phyloP scores from a whole-genome alignment of 1,139 yeast species.

The Candida anutae region DNA sequence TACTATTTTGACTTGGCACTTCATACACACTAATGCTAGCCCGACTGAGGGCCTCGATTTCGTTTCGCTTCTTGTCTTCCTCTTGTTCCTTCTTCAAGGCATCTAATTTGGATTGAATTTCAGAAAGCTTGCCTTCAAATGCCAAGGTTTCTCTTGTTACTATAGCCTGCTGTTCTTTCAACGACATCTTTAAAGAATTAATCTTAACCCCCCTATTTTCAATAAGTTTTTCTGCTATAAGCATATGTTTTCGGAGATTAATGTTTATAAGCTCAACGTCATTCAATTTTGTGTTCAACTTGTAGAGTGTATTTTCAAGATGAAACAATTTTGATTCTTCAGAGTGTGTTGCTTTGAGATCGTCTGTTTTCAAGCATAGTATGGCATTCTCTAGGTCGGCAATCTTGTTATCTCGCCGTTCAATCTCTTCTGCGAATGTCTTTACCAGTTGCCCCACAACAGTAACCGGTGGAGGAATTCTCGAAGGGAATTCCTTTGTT shows the following conservation, averaged over 20 bases:
- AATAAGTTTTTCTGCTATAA: constrained; percentile 50
- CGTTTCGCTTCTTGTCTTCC: no score
- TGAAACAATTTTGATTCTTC: constrained; percentile 37
- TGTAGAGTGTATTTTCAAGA: constrained; percentile 32
- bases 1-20: no score
- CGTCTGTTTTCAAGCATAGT: constrained; percentile 28
- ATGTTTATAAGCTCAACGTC: constrained; percentile 34
- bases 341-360: constrained; percentile 30
- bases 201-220: constrained; percentile 56
- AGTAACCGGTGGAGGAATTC: neutral
- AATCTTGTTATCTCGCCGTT: constrained; percentile 29
- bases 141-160: constrained; percentile 44
- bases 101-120: constrained; percentile 34
- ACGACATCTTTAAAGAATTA: constrained; percentile 41
- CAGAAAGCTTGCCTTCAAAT: constrained; percentile 44
- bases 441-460: neutral
- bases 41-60: no score
- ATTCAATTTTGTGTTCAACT: constrained; percentile 28
- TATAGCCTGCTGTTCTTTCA: constrained; percentile 44
- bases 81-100: constrained; percentile 7
- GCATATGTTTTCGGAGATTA: constrained; percentile 32
- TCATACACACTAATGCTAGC: no score
- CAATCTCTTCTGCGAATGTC: constrained; percentile 16
- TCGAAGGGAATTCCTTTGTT: neutral
- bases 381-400: constrained; percentile 31